phyloP scores from a whole-genome alignment of 2,329 filamentous ascomycete species.

The Helicocarpus griseus region DNA sequence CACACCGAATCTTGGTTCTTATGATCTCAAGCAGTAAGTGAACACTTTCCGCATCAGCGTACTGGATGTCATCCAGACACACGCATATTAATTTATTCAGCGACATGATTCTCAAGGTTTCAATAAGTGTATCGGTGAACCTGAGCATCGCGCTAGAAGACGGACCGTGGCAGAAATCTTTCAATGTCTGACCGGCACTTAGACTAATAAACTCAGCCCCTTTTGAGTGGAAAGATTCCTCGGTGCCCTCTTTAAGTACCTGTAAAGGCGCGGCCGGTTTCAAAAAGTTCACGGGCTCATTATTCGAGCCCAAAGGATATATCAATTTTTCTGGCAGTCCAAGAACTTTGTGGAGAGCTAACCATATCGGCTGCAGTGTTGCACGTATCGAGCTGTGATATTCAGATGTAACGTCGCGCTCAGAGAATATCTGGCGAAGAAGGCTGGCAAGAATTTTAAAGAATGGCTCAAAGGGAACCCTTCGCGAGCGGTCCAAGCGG shows the following conservation, averaged over 20 bases:
- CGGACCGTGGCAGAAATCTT: conserved; percentile 20
- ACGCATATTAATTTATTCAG: conserved; percentile 80
- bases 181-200: conserved; percentile 26
- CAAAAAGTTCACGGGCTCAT: conserved; percentile 15
- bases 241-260: conserved; percentile 21
- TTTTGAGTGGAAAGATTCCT: conserved; percentile 23
- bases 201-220: conserved; percentile 24
- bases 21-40: conserved; percentile 78
- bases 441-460: conserved; percentile 51
- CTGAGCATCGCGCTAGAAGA: conserved; percentile 48
- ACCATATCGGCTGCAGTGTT: conserved; percentile 49
- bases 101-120: conserved; percentile 73
- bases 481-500: conserved; percentile 50
- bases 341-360: conserved; percentile 46
- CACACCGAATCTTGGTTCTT: conserved; percentile 65
- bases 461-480: conserved; percentile 52
- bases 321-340: conserved; percentile 58
- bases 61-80: conserved; percentile 81
- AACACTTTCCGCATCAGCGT: conserved; percentile 77
- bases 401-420: conserved; percentile 51
- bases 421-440: conserved; percentile 56
- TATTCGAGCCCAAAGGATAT: conserved; percentile 29
- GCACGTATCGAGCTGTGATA: conserved; percentile 51
- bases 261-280: conserved; percentile 18
- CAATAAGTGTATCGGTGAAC: conserved; percentile 78